Conservation (phyloP, 106 monocot species). For the Dactylorhiza incarnata region DNA sequence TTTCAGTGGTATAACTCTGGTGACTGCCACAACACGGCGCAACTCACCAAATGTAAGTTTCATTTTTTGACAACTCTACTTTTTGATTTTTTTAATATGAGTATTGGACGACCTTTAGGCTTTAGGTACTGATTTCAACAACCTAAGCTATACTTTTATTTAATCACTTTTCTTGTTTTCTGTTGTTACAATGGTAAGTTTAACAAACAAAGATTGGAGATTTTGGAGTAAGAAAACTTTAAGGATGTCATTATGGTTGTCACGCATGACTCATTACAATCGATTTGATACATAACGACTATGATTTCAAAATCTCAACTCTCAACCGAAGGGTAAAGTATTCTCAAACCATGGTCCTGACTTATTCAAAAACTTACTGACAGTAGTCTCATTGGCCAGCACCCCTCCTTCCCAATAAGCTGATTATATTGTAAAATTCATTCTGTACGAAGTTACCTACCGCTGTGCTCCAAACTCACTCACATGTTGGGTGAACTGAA, state of each 20-base stretch:
- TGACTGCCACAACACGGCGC: constrained; percentile 87
- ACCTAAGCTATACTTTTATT: background rate
- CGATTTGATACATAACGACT: no score
- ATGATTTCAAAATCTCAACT: no score
- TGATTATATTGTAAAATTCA: no score
- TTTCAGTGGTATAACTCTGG: constrained; percentile 68
- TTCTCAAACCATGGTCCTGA: no score
- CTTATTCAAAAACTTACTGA: no score
- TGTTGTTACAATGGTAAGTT: background rate
- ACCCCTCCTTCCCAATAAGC: no score
- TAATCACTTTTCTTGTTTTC: background rate
- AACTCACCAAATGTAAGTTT: constrained; percentile 91
- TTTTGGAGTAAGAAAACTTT: background rate
- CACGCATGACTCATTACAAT: no score
- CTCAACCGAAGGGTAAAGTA: no score
- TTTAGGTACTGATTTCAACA: background rate
- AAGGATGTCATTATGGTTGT: background rate
- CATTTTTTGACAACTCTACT: background rate
- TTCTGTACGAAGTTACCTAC: no score
- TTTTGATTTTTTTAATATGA: background rate
- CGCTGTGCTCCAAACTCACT: no score
- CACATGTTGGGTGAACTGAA: no score
- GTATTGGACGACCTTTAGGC: background rate
- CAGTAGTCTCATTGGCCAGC: no score
- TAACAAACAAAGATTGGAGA: background rate